phyloP scores from a whole-genome alignment of 2,329 filamentous ascomycete genomes.

The Grosmannia penicillata region DNA sequence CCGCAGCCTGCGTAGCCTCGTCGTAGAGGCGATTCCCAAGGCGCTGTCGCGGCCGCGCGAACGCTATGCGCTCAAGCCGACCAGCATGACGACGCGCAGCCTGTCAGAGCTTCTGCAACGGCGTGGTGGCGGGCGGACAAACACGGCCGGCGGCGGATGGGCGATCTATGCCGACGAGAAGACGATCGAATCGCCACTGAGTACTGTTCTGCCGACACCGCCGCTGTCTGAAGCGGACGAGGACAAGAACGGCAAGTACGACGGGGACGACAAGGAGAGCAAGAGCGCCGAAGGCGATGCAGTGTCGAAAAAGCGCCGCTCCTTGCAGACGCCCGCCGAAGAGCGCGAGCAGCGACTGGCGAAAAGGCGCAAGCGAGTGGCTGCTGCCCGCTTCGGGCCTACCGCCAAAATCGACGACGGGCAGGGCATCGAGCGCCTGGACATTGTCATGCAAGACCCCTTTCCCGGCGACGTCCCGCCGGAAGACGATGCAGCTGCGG shows the following conservation, averaged over 20 bases:
- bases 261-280: background rate
- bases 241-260: conserved; percentile 8
- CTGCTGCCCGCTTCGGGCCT: conserved; percentile 56
- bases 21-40: conserved; percentile 68
- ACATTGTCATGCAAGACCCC: conserved; percentile 43
- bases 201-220: conserved; percentile 31
- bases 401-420: conserved; percentile 40
- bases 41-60: conserved; percentile 63
- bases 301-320: too few species aligned
- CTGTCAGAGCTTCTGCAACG: conserved; percentile 54
- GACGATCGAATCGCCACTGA: conserved; percentile 37
- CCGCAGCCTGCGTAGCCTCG: conserved; percentile 51
- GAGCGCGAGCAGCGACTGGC: conserved; percentile 20
- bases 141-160: conserved; percentile 65
- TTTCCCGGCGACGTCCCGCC: conserved; percentile 23
- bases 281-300: conserved; percentile 12
- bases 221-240: conserved; percentile 26
- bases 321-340: conserved; percentile 12
- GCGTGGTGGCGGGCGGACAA: conserved; percentile 54
- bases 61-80: conserved; percentile 54
- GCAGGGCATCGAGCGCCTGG: conserved; percentile 45
- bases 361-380: conserved; percentile 47
- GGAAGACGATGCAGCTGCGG: conserved; percentile 3
- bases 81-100: conserved; percentile 56
- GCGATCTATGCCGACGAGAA: conserved; percentile 58